Conservation (phyloP, 75 land plant genomes). For the Pinus albicaulis region DNA sequence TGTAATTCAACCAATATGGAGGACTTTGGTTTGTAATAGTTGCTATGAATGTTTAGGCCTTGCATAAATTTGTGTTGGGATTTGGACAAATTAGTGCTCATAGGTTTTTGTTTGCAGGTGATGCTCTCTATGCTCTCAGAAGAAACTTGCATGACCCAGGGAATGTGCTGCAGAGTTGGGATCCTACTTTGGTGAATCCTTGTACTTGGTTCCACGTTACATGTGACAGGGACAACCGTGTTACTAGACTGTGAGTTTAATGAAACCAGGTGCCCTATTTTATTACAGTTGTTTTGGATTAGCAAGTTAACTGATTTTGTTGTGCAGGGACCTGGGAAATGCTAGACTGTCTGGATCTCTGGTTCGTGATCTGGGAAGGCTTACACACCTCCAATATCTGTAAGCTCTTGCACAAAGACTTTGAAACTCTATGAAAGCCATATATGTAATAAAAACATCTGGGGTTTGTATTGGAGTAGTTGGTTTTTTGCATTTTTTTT, state of each 20-base stretch:
- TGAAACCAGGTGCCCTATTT: too few species aligned
- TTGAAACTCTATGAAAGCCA: too few species aligned
- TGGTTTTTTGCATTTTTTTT: too few species aligned
- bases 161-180: constrained; percentile 92
- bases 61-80: neutral
- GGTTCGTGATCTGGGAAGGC: constrained; percentile 58
- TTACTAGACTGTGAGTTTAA: constrained; percentile 44
- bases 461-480: too few species aligned
- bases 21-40: neutral
- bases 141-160: constrained; percentile 59
- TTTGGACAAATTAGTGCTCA: neutral
- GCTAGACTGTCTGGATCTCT: constrained; percentile 50
- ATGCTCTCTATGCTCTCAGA: constrained; percentile 65
- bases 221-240: constrained; percentile 62
- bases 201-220: constrained; percentile 96
- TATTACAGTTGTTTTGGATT: neutral
- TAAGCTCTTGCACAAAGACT: constrained; percentile 15
- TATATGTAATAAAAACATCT: too few species aligned
- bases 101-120: constrained; percentile 30
- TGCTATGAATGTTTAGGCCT: neutral
- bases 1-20: too few species aligned
- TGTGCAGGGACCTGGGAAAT: constrained; percentile 58
- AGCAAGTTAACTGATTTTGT: neutral
- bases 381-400: constrained; percentile 56
- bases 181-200: constrained; percentile 83